A percentile compares a stretch with the other conserved stretches of the same genome.
Conservation (phyloP, 768 basidiomycete genomes). For the Leccinum variicolor region DNA sequence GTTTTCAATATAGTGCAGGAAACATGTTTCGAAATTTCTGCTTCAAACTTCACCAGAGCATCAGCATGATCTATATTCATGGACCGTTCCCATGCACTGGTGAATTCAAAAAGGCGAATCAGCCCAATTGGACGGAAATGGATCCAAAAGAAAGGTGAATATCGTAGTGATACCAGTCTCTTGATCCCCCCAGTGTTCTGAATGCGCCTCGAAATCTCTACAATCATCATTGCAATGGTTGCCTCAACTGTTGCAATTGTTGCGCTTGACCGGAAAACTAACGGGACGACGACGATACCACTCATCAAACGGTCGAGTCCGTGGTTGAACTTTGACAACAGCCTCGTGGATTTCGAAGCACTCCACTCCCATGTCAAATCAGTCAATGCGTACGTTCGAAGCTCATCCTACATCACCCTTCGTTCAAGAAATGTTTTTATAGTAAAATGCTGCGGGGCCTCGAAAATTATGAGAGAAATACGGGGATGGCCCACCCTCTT, state of each 20-base stretch:
- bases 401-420: neutral
- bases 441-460: too few relatives aligned
- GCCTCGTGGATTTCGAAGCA: neutral
- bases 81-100: too few relatives aligned
- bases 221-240: neutral
- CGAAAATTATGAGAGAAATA: too few relatives aligned
- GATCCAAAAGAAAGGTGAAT: too few relatives aligned
- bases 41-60: neutral
- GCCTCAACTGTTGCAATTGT: neutral
- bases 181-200: neutral
- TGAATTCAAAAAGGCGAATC: too few relatives aligned
- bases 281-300: neutral
- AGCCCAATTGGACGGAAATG: too few relatives aligned
- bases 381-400: neutral
- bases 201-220: neutral
- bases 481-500: too few relatives aligned
- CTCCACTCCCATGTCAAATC: neutral
- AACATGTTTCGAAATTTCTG: too few relatives aligned
- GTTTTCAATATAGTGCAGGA: too few relatives aligned
- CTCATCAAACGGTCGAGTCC: neutral
- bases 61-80: neutral
- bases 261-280: neutral
- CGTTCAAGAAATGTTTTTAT: neutral
- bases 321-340: neutral
- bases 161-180: neutral